phyloP scores from a whole-genome alignment of 148 eudicot genomes.

The Rhododendron simsii region DNA sequence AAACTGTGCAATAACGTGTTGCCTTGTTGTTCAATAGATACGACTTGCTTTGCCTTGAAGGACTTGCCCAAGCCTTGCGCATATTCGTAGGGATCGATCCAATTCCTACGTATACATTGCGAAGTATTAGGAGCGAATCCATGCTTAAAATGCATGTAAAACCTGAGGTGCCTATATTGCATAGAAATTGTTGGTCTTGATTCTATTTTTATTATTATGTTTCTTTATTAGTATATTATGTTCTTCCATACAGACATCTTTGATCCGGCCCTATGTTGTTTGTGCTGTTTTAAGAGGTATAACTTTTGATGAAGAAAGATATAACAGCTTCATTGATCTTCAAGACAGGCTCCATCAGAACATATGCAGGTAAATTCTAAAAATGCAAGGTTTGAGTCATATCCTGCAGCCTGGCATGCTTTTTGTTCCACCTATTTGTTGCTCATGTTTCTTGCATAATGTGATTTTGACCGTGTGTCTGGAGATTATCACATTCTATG shows the following conservation, averaged over 20 bases:
- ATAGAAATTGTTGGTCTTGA: not conserved
- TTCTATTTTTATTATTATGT: not conserved
- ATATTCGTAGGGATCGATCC: conserved; percentile 67
- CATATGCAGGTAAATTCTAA: conserved; percentile 72
- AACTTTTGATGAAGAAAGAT: conserved; percentile 77
- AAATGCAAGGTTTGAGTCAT: not conserved
- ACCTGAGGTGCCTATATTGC: conserved; percentile 51
- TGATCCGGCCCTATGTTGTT: conserved; percentile 80
- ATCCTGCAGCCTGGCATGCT: not conserved
- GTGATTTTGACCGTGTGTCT: not conserved
- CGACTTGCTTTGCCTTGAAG: conserved; percentile 97
- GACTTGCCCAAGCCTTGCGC: conserved; percentile 74
- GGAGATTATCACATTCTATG: not conserved
- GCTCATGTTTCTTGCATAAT: not conserved
- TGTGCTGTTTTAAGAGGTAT: conserved; percentile 95
- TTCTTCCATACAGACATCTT: conserved; percentile 49
- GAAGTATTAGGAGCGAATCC: conserved; percentile 35
- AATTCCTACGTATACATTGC: conserved; percentile 54
- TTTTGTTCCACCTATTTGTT: not conserved
- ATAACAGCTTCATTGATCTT: conserved; percentile 97
- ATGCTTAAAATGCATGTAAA: conserved; percentile 90
- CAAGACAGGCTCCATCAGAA: conserved; percentile 97
- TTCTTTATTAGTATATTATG: not conserved
- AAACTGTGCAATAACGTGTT: not conserved
- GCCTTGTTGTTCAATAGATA: conserved; percentile 40